These are phyloP conservation scores for Globisporangium recalcitrans DNA, from an alignment of 352 stramenopile species.

Conservation along the genomic window DNA sequence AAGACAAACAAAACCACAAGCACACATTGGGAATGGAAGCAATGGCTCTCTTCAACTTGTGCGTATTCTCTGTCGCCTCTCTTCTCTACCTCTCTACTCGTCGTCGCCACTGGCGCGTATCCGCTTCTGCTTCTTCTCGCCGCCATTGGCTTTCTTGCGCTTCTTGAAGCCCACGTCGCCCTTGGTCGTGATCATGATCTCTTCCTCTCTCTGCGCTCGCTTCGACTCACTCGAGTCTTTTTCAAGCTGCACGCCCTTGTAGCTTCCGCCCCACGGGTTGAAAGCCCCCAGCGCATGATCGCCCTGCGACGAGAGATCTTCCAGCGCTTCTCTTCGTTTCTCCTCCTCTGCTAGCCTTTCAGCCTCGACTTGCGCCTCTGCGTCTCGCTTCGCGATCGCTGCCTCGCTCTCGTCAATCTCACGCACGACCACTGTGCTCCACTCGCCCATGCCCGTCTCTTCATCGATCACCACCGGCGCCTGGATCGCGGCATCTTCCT, in stretches of 20 bases:
- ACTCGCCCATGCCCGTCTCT: constrained; percentile 76
- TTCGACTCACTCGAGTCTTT: constrained; percentile 18
- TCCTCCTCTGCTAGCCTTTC: constrained; percentile 39
- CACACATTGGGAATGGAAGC: constrained; percentile 1
- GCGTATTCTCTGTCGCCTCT: background rate
- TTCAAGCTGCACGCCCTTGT: constrained; percentile 77
- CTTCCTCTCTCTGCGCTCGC: constrained; percentile 32
- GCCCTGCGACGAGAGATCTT: constrained; percentile 58
- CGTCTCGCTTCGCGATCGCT: constrained; percentile 42
- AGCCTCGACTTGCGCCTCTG: constrained; percentile 39
- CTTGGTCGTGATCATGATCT: constrained; percentile 43
- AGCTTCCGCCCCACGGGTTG: constrained; percentile 79
- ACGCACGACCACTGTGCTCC: constrained; percentile 68
- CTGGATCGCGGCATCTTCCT: constrained; percentile 8
- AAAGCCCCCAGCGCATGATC: constrained; percentile 76
- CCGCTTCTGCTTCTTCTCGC: constrained; percentile 58
- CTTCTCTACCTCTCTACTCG: constrained; percentile 20
- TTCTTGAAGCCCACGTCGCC: constrained; percentile 76
- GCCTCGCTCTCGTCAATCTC: constrained; percentile 74
- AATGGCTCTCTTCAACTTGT: constrained; percentile 3
- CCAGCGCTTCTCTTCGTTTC: constrained; percentile 48
- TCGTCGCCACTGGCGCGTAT: constrained; percentile 58
- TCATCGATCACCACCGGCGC: constrained; percentile 43
- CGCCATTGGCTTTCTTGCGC: constrained; percentile 21
- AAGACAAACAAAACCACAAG: constrained; percentile 7